Evolutionary conservation across 208 protist species (phyloP).

Genomic region (Crithidia thermophila): DNA sequence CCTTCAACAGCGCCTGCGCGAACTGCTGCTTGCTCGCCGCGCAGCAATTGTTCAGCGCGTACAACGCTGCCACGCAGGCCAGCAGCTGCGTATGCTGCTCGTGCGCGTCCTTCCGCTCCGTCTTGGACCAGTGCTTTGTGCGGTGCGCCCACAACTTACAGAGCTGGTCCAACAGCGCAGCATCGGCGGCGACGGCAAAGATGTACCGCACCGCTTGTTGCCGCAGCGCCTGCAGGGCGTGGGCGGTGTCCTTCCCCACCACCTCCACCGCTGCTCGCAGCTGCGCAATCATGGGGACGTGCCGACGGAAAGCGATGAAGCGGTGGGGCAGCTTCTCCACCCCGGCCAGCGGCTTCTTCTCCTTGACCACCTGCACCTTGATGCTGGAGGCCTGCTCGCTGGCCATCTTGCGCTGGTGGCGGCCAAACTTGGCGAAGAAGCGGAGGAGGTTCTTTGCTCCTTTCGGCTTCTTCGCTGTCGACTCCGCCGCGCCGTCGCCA

Average conservation of each 20-base stretch:
- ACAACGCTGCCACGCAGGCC: slow-evolving; percentile 41
- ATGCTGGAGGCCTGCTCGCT: slow-evolving; percentile 32
- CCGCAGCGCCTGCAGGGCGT: slow-evolving; percentile 48
- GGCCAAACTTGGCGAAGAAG: not conserved
- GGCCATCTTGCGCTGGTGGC: slow-evolving; percentile 23
- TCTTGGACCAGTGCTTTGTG: slow-evolving; percentile 35
- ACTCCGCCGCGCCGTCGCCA: not conserved
- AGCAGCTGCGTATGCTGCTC: slow-evolving; percentile 37
- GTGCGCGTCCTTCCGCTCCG: slow-evolving; percentile 32
- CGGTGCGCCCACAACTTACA: slow-evolving; percentile 41
- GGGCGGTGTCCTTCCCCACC: slow-evolving; percentile 27
- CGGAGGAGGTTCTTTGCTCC: not conserved
- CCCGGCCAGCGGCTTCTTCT: slow-evolving; percentile 18
- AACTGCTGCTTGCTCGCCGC: slow-evolving; percentile 35
- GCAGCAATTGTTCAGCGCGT: slow-evolving; percentile 62
- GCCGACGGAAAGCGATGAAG: slow-evolving; percentile 52
- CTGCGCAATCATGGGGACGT: slow-evolving; percentile 50
- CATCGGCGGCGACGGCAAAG: slow-evolving; percentile 49
- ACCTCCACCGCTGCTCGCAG: slow-evolving; percentile 55
- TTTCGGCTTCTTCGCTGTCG: not conserved
- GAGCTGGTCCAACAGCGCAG: slow-evolving; percentile 69
- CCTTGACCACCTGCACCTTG: slow-evolving; percentile 37
- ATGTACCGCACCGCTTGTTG: slow-evolving; percentile 61
- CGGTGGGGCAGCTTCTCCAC: slow-evolving; percentile 40
- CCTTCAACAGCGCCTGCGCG: slow-evolving; percentile 34